A percentile compares a stretch with the other conserved stretches of the same genome.
phyloP scores from a whole-genome alignment of 495 filamentous ascomycete species.

The Recurvomyces mirabilis region DNA sequence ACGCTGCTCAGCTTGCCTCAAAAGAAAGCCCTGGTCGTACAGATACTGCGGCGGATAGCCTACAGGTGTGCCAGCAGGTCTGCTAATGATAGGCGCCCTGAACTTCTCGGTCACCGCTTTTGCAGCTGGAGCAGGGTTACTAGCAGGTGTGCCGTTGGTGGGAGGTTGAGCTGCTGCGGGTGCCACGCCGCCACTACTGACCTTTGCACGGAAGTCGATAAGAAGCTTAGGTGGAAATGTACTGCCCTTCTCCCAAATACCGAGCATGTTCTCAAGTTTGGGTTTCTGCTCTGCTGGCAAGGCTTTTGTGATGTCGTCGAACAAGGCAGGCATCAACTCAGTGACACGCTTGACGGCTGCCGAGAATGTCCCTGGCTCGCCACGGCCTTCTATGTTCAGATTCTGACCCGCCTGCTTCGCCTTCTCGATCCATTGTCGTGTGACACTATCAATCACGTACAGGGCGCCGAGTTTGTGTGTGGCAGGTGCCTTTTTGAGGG shows the following conservation, averaged over 20 bases:
- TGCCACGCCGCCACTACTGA: conserved; percentile 5
- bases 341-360: conserved; percentile 95
- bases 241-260: conserved; percentile 93
- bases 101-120: conserved; percentile 14
- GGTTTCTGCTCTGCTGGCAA: conserved; percentile 97
- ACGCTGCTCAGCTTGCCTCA: background rate
- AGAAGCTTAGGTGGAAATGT: conserved; percentile 82
- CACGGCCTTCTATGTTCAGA: conserved; percentile 43
- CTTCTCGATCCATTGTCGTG: conserved; percentile 93
- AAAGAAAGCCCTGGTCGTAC: conserved; percentile 14
- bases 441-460: conserved; percentile 99
- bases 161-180: conserved; percentile 6
- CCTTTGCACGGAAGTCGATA: conserved; percentile 70
- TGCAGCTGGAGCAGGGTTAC: background rate
- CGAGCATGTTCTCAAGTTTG: conserved; percentile 87
- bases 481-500: conserved; percentile 89
- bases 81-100: conserved; percentile 7
- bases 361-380: conserved; percentile 80
- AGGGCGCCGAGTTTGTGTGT: conserved; percentile 97
- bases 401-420: conserved; percentile 76
- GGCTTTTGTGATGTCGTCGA: conserved; percentile 86
- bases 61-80: conserved; percentile 11
- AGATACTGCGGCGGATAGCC: conserved; percentile 18
- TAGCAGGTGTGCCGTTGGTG: conserved; percentile 3
- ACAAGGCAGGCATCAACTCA: conserved; percentile 79